Conservation (phyloP, 106 monocot species). For the Agapanthus africanus region DNA sequence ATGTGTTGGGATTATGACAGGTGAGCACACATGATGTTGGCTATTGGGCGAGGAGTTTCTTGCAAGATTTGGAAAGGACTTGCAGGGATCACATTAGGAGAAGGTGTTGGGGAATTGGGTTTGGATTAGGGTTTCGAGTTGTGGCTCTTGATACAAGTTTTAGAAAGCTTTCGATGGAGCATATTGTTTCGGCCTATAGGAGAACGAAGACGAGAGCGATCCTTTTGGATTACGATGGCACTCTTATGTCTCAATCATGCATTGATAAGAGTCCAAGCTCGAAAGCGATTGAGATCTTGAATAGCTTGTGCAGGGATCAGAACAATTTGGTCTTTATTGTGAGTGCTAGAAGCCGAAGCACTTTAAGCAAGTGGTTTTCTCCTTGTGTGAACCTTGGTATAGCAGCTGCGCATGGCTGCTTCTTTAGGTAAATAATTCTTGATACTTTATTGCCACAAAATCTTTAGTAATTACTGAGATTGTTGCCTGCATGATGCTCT, state of each 20-base stretch:
- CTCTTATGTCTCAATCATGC: slow-evolving; percentile 36
- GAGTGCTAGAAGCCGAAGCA: slow-evolving; percentile 28
- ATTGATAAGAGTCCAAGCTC: slow-evolving; percentile 36
- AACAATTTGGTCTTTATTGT: slow-evolving; percentile 39
- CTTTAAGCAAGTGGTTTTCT: slow-evolving; percentile 34
- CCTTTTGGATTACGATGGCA: slow-evolving; percentile 44
- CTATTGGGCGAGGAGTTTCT: slow-evolving; percentile 52
- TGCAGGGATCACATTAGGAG: too few species aligned
- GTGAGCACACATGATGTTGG: slow-evolving; percentile 46
- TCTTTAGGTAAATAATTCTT: slow-evolving; percentile 20
- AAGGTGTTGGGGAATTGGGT: slow-evolving; percentile 32
- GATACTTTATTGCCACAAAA: neutral
- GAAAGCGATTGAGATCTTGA: slow-evolving; percentile 26
- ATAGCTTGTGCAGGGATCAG: slow-evolving; percentile 29
- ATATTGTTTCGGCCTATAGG: slow-evolving; percentile 29
- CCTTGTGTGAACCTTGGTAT: slow-evolving; percentile 35
- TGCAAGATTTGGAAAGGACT: too few species aligned
- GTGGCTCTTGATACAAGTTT: slow-evolving; percentile 38
- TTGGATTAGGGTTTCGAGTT: slow-evolving; percentile 35
- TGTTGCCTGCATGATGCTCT: neutral
- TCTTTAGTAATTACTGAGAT: neutral
- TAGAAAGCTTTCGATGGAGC: slow-evolving; percentile 43
- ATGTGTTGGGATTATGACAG: too few species aligned
- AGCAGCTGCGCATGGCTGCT: slow-evolving; percentile 46
- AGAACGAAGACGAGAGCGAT: slow-evolving; percentile 30